Base-by-base conservation (phyloP, 169 alveolate genomes). In the Fabrea salina region DNA sequence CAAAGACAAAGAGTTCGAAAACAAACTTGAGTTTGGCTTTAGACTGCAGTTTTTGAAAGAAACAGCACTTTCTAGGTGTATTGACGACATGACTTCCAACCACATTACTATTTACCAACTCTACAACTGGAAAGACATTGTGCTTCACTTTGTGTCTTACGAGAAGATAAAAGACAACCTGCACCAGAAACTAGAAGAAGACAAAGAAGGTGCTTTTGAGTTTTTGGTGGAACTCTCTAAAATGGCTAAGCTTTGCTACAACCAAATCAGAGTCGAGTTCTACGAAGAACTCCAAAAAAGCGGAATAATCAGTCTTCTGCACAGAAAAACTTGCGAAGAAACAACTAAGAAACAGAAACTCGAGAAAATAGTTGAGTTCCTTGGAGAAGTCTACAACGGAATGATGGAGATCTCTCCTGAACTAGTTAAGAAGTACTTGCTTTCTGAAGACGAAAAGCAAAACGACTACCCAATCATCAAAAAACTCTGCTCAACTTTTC, bases 21-120 rank as follows among this genome's bases (percentile, higher is more conserved):
- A 27, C 25, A 58, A 58, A 58, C 25, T 58, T 7, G 47, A 58
- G 25, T 25, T 25, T 58, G 71, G 47, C 3, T 58, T 25, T 5
- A 27, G 71, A 8, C 44, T 58, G 1, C 37, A 58, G 33, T 58
- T 58, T 33, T 58, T 58, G 4, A 58, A 58, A 58, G 71, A 58
- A 25, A 30, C 71, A 0, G 44, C 44, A 5, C 11, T 58, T 2
- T 27, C 44, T 27, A 58, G 44, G 32, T 27, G 71, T 3, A 25
- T 58, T 6, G 71, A 58, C 6, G 71, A 58, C 3, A 25, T 25
- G 5, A n/a, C 44, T n/a, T 30, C n/a, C 33, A 25, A 30, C 25
- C 32, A 25, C 33, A 8, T 58, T 27, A 25, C n/a, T n/a, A n/a
- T 37, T 25, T 58, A 58, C 33, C 44, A 58, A 43, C 49, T 33